These are phyloP conservation scores for Cladosporium sp. DNA, from an alignment of 2,329 filamentous ascomycete species.

Conservation along the genomic window DNA sequence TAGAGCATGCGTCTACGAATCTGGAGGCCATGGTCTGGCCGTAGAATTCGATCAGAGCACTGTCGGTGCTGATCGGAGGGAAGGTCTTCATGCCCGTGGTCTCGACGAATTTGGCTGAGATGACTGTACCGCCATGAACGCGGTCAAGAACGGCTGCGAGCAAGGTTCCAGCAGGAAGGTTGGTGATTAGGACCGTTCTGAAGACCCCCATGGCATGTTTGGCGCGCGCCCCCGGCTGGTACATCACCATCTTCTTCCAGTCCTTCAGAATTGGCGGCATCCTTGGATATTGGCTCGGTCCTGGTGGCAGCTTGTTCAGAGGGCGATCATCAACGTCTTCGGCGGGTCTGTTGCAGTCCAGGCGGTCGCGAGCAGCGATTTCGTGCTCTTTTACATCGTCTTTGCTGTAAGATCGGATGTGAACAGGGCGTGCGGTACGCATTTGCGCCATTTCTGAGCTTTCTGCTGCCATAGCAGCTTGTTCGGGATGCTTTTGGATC, in stretches of 20 bases:
- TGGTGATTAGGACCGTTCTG: constrained; percentile 22
- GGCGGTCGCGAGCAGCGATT: background rate
- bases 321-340: background rate
- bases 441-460: background rate
- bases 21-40: constrained; percentile 13
- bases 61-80: constrained; percentile 19
- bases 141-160: constrained; percentile 21
- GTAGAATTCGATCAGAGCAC: constrained; percentile 23
- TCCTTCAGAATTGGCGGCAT: no score
- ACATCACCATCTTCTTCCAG: no score
- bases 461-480: background rate
- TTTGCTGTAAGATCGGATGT: constrained; percentile 8
- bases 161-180: constrained; percentile 18
- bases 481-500: background rate
- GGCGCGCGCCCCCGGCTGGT: no score
- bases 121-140: constrained; percentile 19
- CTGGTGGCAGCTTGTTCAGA: background rate
- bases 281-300: background rate
- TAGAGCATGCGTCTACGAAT: constrained; percentile 13
- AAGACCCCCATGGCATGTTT: background rate
- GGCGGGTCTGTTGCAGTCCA: background rate
- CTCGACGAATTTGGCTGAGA: constrained; percentile 17
- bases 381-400: background rate
- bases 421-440: background rate
- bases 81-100: constrained; percentile 18